Evolutionary conservation across 2,329 filamentous ascomycete genomes (phyloP).

Genomic region (Parafenestella ontariensis): DNA sequence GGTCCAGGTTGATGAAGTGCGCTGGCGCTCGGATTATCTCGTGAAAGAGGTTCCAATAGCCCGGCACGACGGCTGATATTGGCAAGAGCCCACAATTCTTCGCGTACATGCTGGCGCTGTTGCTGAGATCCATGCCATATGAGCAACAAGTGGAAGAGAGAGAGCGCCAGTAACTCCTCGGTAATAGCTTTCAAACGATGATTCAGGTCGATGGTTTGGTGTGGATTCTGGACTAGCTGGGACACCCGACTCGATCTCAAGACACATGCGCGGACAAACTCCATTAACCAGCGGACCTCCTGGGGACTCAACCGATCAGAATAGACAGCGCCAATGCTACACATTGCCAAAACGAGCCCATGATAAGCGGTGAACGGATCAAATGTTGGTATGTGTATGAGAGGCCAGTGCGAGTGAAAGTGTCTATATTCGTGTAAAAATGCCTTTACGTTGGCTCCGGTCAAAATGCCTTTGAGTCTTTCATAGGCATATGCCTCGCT

Average conservation of each 20-base stretch:
- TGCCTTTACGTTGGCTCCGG: conserved; percentile 71
- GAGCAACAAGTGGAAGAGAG: conserved; percentile 67
- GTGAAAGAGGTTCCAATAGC: conserved; percentile 62
- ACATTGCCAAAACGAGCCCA: conserved; percentile 72
- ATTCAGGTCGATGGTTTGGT: conserved; percentile 51
- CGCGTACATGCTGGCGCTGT: conserved; percentile 69
- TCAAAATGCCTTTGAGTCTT: conserved; percentile 64
- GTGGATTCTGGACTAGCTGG: conserved; percentile 48
- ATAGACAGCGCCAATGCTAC: conserved; percentile 77
- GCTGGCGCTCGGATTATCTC: conserved; percentile 60
- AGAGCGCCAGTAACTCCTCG: conserved; percentile 72
- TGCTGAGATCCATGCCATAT: conserved; percentile 73
- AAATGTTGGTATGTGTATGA: conserved; percentile 76
- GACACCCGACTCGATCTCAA: conserved; percentile 63
- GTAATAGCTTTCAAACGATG: conserved; percentile 52
- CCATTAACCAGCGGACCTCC: conserved; percentile 73
- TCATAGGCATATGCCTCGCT: conserved; percentile 58
- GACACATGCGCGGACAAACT: conserved; percentile 66
- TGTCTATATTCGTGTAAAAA: conserved; percentile 75
- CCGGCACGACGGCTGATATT: conserved; percentile 64
- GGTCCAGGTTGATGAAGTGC: conserved; percentile 65
- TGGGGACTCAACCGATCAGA: conserved; percentile 67
- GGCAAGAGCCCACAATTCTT: conserved; percentile 65
- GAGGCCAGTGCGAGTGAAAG: conserved; percentile 76
- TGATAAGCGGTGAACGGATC: conserved; percentile 70